A percentile compares a stretch with the other conserved stretches of the same genome.
Evolutionary conservation across 179 eudicot species (phyloP).

Genomic region (Actinidia arguta): DNA sequence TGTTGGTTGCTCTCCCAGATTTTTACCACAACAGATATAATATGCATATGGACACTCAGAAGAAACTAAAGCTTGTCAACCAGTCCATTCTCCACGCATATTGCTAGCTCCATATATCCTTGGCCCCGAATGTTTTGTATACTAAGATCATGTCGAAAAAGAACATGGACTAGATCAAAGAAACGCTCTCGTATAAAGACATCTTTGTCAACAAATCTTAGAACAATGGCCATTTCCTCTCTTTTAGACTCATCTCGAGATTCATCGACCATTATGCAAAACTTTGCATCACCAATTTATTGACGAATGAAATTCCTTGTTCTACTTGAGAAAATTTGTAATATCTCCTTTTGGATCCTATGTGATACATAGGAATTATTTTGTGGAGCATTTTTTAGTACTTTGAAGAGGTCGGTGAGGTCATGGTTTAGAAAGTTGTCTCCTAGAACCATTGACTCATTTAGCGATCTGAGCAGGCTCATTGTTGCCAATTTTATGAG

Average conservation of each 20-base stretch:
- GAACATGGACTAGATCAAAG: too few relatives aligned
- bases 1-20: too few relatives aligned
- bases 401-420: too few relatives aligned
- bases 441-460: too few relatives aligned
- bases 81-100: background rate
- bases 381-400: background rate
- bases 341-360: background rate
- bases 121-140: background rate
- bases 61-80: too few relatives aligned
- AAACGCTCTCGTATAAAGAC: background rate
- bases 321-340: background rate
- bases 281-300: too few relatives aligned
- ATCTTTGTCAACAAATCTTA: too few relatives aligned
- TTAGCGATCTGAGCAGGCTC: too few relatives aligned
- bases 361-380: background rate
- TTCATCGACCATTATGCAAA: background rate
- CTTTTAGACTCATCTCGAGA: background rate
- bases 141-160: background rate
- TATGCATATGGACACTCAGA: too few relatives aligned
- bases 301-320: background rate
- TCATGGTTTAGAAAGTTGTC: too few relatives aligned
- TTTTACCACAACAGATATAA: too few relatives aligned
- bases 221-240: background rate
- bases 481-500: too few relatives aligned
- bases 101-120: background rate